Percentiles rank a stretch among this genome's conserved stretches.
Evolutionary conservation across 768 basidiomycete genomes (phyloP).

Genomic region (Lentinus brumalis): DNA sequence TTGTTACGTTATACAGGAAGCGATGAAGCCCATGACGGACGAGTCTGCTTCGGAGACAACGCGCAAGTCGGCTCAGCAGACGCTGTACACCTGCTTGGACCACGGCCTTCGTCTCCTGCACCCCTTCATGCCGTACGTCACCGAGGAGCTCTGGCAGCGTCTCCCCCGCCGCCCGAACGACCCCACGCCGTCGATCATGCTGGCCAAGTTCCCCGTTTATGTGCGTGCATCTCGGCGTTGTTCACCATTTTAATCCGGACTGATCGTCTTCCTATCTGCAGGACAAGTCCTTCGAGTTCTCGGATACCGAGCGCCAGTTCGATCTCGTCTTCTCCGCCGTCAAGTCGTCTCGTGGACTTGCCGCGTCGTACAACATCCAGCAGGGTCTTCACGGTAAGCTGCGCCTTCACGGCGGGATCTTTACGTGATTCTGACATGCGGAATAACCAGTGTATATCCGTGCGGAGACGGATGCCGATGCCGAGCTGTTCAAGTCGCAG

Average conservation of each 20-base stretch:
- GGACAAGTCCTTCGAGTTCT: conserved; percentile 63
- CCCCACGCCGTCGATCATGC: conserved; percentile 84
- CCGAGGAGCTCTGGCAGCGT: conserved; percentile 98
- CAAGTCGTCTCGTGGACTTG: conserved; percentile 79
- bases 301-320: conserved; percentile 80
- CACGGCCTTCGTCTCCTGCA: conserved; percentile 87
- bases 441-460: conserved; percentile 70
- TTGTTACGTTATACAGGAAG: conserved; percentile 62
- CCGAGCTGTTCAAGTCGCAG: conserved; percentile 70
- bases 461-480: conserved; percentile 62
- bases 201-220: conserved; percentile 77
- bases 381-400: conserved; percentile 76
- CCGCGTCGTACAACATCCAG: conserved; percentile 88
- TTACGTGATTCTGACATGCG: conserved; percentile 1
- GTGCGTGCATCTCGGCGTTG: conserved; percentile 48
- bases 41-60: conserved; percentile 61
- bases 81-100: conserved; percentile 93
- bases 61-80: conserved; percentile 88
- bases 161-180: conserved; percentile 86
- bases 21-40: conserved; percentile 98
- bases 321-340: conserved; percentile 82
- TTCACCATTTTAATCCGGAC: neutral
- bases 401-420: neutral
- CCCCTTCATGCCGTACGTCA: conserved; percentile 99
- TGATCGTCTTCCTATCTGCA: conserved; percentile 27